phyloP scores from a whole-genome alignment of 2,329 filamentous ascomycete genomes.

The Pyricularia sp. region DNA sequence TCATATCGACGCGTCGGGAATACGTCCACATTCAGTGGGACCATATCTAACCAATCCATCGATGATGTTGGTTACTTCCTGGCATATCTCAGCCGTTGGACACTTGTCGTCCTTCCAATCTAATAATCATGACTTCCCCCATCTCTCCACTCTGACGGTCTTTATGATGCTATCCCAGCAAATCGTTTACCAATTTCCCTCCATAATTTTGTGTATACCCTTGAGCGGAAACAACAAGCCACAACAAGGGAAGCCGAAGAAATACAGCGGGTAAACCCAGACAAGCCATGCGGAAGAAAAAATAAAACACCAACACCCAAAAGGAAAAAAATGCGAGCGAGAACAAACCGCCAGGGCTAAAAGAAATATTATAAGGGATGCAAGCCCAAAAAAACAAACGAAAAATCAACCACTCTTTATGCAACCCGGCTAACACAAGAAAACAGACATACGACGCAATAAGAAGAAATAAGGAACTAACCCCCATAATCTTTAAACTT shows the following conservation, averaged over 20 bases:
- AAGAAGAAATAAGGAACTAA: constrained; percentile 4
- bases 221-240: constrained; percentile 5
- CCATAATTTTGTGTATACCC: constrained; percentile 6
- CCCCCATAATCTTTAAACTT: constrained; percentile 2
- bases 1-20: neutral
- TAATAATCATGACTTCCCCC: neutral
- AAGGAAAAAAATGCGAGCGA: constrained; percentile 1
- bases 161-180: neutral
- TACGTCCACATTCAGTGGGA: neutral
- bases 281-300: constrained; percentile 1
- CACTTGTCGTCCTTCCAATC: neutral
- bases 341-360: neutral
- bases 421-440: constrained; percentile 4
- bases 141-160: neutral
- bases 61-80: neutral
- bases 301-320: constrained; percentile 2
- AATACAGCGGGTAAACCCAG: neutral
- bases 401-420: constrained; percentile 2
- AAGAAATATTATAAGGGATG: constrained; percentile 1
- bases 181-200: neutral
- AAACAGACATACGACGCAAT: constrained; percentile 1
- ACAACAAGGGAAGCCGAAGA: constrained; percentile 7
- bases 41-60: neutral
- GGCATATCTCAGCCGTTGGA: neutral
- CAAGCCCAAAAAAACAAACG: constrained; percentile 3